Evolutionary conservation across 2,329 filamentous ascomycete species (phyloP).

Genomic region (Chaetomiaceae sp.): DNA sequence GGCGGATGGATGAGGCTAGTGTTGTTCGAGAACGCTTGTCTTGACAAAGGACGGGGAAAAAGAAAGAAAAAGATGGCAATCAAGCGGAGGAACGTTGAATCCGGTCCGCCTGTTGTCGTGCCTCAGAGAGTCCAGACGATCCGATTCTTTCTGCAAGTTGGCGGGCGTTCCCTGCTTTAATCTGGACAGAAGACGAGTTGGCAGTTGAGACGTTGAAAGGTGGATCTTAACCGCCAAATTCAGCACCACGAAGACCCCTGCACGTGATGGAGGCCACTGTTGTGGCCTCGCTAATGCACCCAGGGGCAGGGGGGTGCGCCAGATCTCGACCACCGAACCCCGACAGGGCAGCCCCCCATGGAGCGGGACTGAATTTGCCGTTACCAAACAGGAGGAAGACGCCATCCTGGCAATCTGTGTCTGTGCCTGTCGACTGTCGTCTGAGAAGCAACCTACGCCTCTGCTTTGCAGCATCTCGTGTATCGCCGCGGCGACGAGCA

Average conservation of each 20-base stretch:
- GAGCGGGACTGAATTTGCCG: conserved; percentile 16
- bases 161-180: conserved; percentile 3
- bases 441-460: conserved; percentile 3
- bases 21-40: not conserved
- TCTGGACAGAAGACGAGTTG: not conserved
- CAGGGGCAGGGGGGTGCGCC: conserved; percentile 14
- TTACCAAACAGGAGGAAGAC: conserved; percentile 14
- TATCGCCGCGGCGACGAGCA: too few relatives aligned
- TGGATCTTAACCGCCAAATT: conserved; percentile 12
- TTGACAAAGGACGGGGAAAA: too few relatives aligned
- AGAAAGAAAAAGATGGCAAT: not conserved
- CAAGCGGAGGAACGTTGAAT: not conserved
- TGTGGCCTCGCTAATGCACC: conserved; percentile 21
- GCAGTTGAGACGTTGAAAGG: not conserved
- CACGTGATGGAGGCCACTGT: conserved; percentile 21
- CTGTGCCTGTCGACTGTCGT: conserved; percentile 11
- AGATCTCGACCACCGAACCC: conserved; percentile 22
- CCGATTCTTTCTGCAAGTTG: not conserved
- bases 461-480: not conserved
- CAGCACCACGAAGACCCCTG: conserved; percentile 9
- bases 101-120: too few relatives aligned
- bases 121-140: not conserved
- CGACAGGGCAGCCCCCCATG: conserved; percentile 14
- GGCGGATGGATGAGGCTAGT: not conserved
- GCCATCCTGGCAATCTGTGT: conserved; percentile 19